Evolutionary conservation across 768 basidiomycete genomes (phyloP).

Genomic region (Lactarius tabidus): DNA sequence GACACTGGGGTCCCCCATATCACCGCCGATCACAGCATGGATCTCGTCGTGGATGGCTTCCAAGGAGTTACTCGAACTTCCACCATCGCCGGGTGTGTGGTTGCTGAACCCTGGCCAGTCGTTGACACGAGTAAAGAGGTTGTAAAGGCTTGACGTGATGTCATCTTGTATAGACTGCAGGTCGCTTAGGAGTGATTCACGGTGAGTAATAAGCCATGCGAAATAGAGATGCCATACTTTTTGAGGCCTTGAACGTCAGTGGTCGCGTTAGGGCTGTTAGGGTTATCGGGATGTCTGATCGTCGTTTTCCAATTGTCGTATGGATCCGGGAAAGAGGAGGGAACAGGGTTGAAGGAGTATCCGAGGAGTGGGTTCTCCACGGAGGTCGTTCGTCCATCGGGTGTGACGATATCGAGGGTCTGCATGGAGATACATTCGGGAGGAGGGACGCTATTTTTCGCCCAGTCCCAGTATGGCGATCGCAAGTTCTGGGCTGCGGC

Average conservation of each 20-base stretch:
- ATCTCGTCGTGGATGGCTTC: constrained; percentile 49
- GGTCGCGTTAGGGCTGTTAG: constrained; percentile 5
- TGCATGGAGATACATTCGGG: constrained; percentile 36
- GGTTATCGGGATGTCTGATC: constrained; percentile 15
- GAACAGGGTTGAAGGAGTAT: constrained; percentile 37
- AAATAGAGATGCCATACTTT: constrained; percentile 26
- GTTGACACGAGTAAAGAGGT: constrained; percentile 37
- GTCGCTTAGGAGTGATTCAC: background rate
- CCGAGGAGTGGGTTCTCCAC: constrained; percentile 36
- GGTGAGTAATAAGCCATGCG: background rate
- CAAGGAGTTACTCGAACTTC: constrained; percentile 42
- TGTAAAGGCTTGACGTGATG: constrained; percentile 26
- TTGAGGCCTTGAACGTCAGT: constrained; percentile 32
- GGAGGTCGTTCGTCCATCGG: constrained; percentile 31
- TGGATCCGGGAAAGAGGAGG: constrained; percentile 14
- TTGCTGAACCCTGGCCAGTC: constrained; percentile 48
- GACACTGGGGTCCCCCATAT: constrained; percentile 26
- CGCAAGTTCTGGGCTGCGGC: constrained; percentile 38
- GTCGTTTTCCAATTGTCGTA: constrained; percentile 18
- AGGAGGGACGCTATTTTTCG: constrained; percentile 37
- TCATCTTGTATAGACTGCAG: constrained; percentile 11
- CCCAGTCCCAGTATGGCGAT: constrained; percentile 53
- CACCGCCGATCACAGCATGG: constrained; percentile 33
- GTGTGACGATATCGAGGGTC: constrained; percentile 34
- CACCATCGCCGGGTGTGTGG: constrained; percentile 37